Conservation (phyloP, 2,329 filamentous ascomycete genomes). For the Nothomitra cinnamomea region DNA sequence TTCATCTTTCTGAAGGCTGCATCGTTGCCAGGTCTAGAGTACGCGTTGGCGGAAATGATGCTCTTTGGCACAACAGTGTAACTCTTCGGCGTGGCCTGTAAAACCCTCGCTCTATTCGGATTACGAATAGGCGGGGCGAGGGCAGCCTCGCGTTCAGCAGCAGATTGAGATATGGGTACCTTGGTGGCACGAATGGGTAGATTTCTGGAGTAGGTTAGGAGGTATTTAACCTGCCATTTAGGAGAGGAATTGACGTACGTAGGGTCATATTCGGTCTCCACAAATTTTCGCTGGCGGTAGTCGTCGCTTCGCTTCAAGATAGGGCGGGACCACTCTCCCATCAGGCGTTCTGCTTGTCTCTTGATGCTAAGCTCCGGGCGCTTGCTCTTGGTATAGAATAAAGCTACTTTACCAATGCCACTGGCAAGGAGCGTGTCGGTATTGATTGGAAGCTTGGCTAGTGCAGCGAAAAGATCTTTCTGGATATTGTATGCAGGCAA, state of each 20-base stretch:
- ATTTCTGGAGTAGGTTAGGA: constrained; percentile 16
- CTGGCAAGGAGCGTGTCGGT: constrained; percentile 82
- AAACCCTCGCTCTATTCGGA: constrained; percentile 40
- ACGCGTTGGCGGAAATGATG: constrained; percentile 16
- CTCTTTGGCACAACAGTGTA: no score
- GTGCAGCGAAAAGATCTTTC: constrained; percentile 72
- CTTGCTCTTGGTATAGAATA: constrained; percentile 95
- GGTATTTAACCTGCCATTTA: background rate
- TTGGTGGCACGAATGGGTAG: constrained; percentile 18
- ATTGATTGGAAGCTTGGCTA: constrained; percentile 68
- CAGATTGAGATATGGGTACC: constrained; percentile 20
- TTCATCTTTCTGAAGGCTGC: constrained; percentile 31
- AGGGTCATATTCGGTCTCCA: constrained; percentile 42
- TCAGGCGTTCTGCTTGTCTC: constrained; percentile 77
- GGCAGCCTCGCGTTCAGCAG: constrained; percentile 32
- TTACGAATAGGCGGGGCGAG: constrained; percentile 32
- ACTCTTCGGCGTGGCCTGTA: constrained; percentile 19
- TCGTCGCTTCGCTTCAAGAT: constrained; percentile 89
- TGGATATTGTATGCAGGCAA: constrained; percentile 96
- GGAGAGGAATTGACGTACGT: constrained; percentile 21
- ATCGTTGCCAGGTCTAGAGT: constrained; percentile 28
- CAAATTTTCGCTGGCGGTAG: constrained; percentile 65
- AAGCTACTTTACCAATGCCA: constrained; percentile 86
- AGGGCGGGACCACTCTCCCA: constrained; percentile 89
- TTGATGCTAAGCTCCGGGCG: constrained; percentile 79